A percentile compares a stretch with the other conserved stretches of the same genome.
Evolutionary conservation across 78 protist species (phyloP).

Genomic region (Guillardia theta): DNA sequence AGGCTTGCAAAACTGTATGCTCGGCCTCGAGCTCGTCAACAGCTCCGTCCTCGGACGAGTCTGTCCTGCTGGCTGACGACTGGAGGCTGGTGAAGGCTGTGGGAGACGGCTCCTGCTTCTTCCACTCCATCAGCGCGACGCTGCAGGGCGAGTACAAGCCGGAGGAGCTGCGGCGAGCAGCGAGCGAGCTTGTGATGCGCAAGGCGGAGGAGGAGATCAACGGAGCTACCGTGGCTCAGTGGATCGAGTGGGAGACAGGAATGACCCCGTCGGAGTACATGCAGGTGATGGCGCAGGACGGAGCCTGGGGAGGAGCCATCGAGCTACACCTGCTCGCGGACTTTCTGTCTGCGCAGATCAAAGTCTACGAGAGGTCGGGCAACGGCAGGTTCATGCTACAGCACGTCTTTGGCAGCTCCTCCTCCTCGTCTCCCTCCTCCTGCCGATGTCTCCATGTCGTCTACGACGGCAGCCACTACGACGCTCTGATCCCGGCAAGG

Average conservation of each 20-base stretch:
- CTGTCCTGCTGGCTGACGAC: no score
- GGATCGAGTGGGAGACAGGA: constrained; percentile 25
- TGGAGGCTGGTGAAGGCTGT: no score
- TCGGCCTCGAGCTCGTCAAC: no score
- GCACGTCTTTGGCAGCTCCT: neutral
- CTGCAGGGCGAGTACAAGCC: neutral
- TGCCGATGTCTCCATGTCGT: neutral
- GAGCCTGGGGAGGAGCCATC: neutral
- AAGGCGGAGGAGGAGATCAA: neutral
- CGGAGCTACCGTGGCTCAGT: neutral
- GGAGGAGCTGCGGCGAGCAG: neutral
- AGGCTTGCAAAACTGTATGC: no score
- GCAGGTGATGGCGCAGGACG: neutral
- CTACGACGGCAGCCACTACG: neutral
- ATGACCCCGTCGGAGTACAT: neutral
- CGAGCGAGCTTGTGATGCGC: neutral
- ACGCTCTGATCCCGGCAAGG: neutral
- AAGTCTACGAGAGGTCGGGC: neutral
- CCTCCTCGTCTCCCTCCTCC: no score
- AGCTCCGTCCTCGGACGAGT: no score
- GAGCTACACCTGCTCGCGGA: neutral
- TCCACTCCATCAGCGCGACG: neutral
- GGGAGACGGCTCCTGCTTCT: neutral
- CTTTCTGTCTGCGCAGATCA: neutral
- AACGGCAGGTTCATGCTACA: neutral